Conservation (phyloP, 2,329 filamentous ascomycete genomes). For the Penicillium sp. region DNA sequence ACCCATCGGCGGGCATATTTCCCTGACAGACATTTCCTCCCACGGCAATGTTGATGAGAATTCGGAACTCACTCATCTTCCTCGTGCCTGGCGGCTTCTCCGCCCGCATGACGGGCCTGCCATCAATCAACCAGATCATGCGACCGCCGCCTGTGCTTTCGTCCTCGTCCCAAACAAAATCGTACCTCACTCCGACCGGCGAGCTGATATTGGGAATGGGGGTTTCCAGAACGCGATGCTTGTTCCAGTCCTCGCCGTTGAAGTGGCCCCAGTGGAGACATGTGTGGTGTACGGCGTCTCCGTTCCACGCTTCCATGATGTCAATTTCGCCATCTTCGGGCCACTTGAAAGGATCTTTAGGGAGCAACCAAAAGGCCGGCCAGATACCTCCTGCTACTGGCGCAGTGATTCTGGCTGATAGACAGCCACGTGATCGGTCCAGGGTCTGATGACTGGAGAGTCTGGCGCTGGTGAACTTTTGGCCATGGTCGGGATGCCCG, state of each 20-base stretch:
- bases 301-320: conserved; percentile 30
- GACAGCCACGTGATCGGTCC: conserved; percentile 24
- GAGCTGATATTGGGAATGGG: conserved; percentile 25
- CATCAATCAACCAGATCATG: conserved; percentile 28
- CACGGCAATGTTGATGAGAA: conserved; percentile 28
- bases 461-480: conserved; percentile 27
- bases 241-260: conserved; percentile 27
- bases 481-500: conserved; percentile 21
- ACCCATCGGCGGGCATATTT: conserved; percentile 26
- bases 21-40: conserved; percentile 29
- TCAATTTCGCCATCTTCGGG: conserved; percentile 28
- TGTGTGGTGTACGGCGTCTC: conserved; percentile 26
- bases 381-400: conserved; percentile 26
- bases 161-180: conserved; percentile 29
- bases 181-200: conserved; percentile 21
- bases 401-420: conserved; percentile 25
- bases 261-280: conserved; percentile 30
- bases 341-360: conserved; percentile 30
- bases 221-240: conserved; percentile 28
- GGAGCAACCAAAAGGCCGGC: conserved; percentile 30
- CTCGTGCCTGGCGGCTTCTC: conserved; percentile 27
- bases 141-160: conserved; percentile 23
- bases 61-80: conserved; percentile 28
- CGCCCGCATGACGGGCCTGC: conserved; percentile 25
- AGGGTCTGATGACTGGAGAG: conserved; percentile 26